Evolutionary conservation across 2,329 filamentous ascomycete genomes (phyloP), one percentile per base, ranked within the genome.

Genomic region (Alternaria ventricosa): DNA sequence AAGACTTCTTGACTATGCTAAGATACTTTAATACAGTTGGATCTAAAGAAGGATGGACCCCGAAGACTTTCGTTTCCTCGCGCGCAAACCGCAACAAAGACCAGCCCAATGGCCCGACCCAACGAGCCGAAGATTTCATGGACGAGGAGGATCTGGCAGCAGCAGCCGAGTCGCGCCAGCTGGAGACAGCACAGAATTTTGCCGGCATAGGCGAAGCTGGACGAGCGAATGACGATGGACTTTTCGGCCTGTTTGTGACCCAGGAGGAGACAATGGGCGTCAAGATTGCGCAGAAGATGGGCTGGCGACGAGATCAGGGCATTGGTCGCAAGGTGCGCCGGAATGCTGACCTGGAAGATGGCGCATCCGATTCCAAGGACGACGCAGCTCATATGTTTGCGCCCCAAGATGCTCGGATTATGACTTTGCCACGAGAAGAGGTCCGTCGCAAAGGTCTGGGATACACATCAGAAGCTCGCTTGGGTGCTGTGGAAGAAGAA

Each of bases 21-120:
- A 95, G 93, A 71, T 97, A 98, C 82, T 98, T 96, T 83, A 99
- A 99, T 79, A 97, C 94, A 6, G 96, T 98, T 71, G 96, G 96
- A 57, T 97, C 95, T 60, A 98, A 98, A 81, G 95, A 99, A 85
- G 96, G 96, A 83, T 99, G 95, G 95, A 90, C 93, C 1, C 96
- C 96, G 2, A 90, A 93, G 22, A 91, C 92, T 0, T 99, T 98
- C 79, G 90, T 97, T 10, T 98, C 95, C 7, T 97, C 94, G 55
- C 91, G 96, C 23, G 84, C 88, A 43, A 93, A 92, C 73, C 91
- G 94, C 60, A 89, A 87, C 68, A 92, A 92, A 75, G 87, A 92
- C 82, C 85, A 83, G 33, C 63, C 84, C n/a, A 85, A 87, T 66
- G 71, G 81, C 3, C 70, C 71, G 20, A 81, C 86, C 67, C 89